Evolutionary conservation across 2,329 filamentous ascomycete species (phyloP).

Genomic region (Fusarium protoensiforme): DNA sequence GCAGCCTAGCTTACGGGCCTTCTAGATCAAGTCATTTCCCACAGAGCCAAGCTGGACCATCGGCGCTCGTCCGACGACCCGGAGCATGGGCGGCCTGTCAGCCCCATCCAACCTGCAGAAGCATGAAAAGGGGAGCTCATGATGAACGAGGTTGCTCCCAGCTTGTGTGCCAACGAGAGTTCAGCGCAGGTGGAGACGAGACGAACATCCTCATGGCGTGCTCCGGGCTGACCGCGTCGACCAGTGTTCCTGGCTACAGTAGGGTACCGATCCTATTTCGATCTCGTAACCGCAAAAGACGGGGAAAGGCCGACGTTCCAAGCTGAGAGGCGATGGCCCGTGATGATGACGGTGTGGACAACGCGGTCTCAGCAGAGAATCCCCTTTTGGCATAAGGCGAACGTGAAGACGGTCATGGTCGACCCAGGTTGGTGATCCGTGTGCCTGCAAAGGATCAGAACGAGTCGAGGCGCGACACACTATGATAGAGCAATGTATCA

Average conservation of each 20-base stretch:
- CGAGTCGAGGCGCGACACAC: conserved; percentile 13
- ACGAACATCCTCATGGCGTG: conserved; percentile 21
- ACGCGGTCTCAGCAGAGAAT: background rate
- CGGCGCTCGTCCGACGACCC: conserved; percentile 40
- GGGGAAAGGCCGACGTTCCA: conserved; percentile 29
- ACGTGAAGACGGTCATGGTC: background rate
- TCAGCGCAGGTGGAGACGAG: conserved; percentile 23
- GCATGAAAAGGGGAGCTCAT: conserved; percentile 7
- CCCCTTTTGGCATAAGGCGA: conserved; percentile 4
- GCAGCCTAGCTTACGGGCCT: conserved; percentile 7
- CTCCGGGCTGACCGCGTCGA: conserved; percentile 13
- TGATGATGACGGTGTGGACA: conserved; percentile 15
- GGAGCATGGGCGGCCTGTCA: conserved; percentile 24
- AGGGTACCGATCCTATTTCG: conserved; percentile 20
- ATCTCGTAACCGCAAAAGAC: conserved; percentile 34
- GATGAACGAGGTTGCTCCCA: conserved; percentile 14
- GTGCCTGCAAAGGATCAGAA: conserved; percentile 6
- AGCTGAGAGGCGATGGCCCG: conserved; percentile 27
- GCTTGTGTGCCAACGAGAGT: conserved; percentile 9
- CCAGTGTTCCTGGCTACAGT: background rate
- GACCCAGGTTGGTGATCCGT: conserved; percentile 10
- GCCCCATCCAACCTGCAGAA: conserved; percentile 22
- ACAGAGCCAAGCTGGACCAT: conserved; percentile 32
- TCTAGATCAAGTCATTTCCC: conserved; percentile 25
- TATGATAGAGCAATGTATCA: conserved; percentile 37